Evolutionary conservation across 2,329 filamentous ascomycete genomes (phyloP), one percentile per base, ranked within the genome.

Genomic region (Dothiorella sarmentorum): DNA sequence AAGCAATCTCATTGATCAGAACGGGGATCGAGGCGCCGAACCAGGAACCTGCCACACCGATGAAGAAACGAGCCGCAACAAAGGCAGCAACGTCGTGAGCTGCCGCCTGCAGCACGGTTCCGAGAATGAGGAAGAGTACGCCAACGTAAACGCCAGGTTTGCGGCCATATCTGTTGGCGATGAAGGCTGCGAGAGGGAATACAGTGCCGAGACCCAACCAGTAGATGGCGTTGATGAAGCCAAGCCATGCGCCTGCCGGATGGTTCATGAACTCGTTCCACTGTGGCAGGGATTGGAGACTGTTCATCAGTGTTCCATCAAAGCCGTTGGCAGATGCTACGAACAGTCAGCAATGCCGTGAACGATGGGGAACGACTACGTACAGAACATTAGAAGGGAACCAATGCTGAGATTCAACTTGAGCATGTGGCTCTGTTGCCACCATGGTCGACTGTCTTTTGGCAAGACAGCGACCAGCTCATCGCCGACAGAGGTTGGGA

Each of bases 41-140:
- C 0, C 84, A 77, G 49, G 87, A 73, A 44, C 82, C 83, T 73
- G 86, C 86, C 45, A 86, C 86, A 65, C 87, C 87, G 31, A 87
- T 80, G 52, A 87, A 71, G 64, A 85, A 84, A 52, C 85, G 79
- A 42, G 83, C 84, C 11, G 75, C 81, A 65, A 85, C 78, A 64
- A 83, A 86, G 76, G 84, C 26, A n/a, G 18, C 40, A 13, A n/a
- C 18, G 17, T 45, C 35, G 15, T 33, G 27, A 13, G 40, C 22
- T 3, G 43, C 20, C 9, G 40, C n/a, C 26, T 56, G 53, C 9
- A 56, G 53, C 5, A 13, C 26, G 2, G 43, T 27, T 35, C 37
- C 53, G 3, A 56, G 27, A 11, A 56, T 15, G 11, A 60, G 55
- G 29, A 60, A 57, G 10, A 47, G 3, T 7, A 40, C 40, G 15